A percentile compares a stretch with the other conserved stretches of the same genome.
Evolutionary conservation across 306 rosid species (phyloP).

Genomic region (Glycine tomentella): DNA sequence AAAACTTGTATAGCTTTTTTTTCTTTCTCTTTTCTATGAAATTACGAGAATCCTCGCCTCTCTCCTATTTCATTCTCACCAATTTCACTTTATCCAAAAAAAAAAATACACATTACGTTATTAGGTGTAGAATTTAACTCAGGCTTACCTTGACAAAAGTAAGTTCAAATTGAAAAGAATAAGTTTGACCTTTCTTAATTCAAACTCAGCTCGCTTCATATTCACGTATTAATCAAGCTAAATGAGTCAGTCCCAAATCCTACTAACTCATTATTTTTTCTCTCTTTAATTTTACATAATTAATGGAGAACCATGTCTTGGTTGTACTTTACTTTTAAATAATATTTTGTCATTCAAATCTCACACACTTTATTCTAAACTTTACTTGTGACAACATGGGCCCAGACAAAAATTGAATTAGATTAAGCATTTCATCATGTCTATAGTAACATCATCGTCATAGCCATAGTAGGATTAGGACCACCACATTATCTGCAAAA

Average conservation of each 20-base stretch:
- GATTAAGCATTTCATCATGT: background rate
- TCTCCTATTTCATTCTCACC: too few species aligned
- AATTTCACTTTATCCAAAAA: too few species aligned
- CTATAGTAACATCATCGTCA: background rate
- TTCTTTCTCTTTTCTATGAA: too few species aligned
- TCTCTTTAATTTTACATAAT: background rate
- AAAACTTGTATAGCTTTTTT: too few species aligned
- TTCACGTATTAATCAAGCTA: too few species aligned
- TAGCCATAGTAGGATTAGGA: conserved; percentile 13
- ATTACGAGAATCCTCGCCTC: too few species aligned
- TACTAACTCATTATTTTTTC: background rate
- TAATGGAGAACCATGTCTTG: background rate
- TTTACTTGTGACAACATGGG: background rate
- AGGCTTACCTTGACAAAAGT: too few species aligned
- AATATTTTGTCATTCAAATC: background rate
- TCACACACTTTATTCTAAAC: conserved; percentile 4
- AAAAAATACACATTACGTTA: too few species aligned
- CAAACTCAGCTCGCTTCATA: background rate
- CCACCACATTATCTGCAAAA: background rate
- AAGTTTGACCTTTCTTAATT: background rate
- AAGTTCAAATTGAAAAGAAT: too few species aligned
- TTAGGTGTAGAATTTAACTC: too few species aligned
- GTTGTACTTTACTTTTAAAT: background rate
- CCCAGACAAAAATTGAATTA: background rate
- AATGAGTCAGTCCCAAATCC: background rate